Percentiles rank a stretch among this genome's conserved stretches.
phyloP scores from a whole-genome alignment of 2,329 filamentous ascomycete species.

The Ophiosphaerella herpotricha region DNA sequence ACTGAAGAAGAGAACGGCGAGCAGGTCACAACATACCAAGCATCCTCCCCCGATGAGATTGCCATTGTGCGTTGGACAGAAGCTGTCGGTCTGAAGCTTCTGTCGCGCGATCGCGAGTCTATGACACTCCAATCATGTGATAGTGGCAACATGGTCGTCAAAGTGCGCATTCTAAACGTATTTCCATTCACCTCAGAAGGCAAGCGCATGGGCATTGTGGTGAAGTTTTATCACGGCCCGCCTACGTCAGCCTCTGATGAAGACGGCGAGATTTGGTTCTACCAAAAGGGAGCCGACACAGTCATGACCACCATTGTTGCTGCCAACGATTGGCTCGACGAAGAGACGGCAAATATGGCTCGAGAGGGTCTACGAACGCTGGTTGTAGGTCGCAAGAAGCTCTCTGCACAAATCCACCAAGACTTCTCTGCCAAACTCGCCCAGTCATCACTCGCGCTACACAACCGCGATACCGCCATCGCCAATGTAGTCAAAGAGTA shows the following conservation, averaged over 20 bases:
- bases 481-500: conserved; percentile 77
- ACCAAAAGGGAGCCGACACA: conserved; percentile 96
- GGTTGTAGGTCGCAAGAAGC: conserved; percentile 88
- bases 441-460: conserved; percentile 79
- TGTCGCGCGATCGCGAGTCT: conserved; percentile 82
- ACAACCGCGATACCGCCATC: conserved; percentile 80
- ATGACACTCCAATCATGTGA: conserved; percentile 82
- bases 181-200: conserved; percentile 98
- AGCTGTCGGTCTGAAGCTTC: conserved; percentile 81
- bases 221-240: conserved; percentile 69
- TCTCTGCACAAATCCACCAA: conserved; percentile 77
- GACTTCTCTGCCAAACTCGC: conserved; percentile 77
- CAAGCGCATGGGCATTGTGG: conserved; percentile 97
- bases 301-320: conserved; percentile 97
- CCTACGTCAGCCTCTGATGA: conserved; percentile 52
- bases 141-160: conserved; percentile 74
- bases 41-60: conserved; percentile 96
- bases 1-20: conserved; percentile 81
- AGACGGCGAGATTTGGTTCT: conserved; percentile 91
- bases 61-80: conserved; percentile 97
- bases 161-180: conserved; percentile 86
- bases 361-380: conserved; percentile 92
- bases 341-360: conserved; percentile 99
- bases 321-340: conserved; percentile 97
- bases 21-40: conserved; percentile 84